phyloP scores from a whole-genome alignment of 495 filamentous ascomycete species.

The Parathielavia appendiculata region DNA sequence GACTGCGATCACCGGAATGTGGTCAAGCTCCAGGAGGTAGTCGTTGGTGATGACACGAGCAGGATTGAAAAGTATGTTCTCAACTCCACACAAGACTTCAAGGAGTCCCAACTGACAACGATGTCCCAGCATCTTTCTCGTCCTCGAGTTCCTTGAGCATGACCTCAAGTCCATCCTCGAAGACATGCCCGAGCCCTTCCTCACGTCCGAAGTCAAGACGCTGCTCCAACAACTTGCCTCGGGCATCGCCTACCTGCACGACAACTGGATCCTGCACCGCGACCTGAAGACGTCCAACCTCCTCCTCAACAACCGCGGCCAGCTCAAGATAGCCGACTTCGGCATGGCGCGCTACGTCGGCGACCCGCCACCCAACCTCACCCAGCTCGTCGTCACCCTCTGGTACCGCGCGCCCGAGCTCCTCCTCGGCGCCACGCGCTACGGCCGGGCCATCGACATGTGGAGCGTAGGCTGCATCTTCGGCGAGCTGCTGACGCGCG shows the following conservation, averaged over 20 bases:
- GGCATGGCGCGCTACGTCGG: constrained; percentile 92
- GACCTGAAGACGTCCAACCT: constrained; percentile 97
- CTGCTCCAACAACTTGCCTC: constrained; percentile 76
- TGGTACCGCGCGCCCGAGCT: constrained; percentile 96
- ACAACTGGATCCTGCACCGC: constrained; percentile 89
- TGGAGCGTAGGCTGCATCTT: constrained; percentile 98
- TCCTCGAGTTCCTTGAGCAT: constrained; percentile 98
- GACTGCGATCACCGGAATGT: constrained; percentile 64
- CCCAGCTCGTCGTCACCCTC: constrained; percentile 90
- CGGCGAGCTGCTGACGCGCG: constrained; percentile 79
- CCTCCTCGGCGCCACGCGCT: constrained; percentile 72
- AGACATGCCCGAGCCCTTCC: constrained; percentile 90
- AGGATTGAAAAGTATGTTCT: constrained; percentile 64
- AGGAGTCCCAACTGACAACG: background rate
- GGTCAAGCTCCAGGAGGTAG: constrained; percentile 76
- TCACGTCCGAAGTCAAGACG: constrained; percentile 88
- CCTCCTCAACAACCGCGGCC: constrained; percentile 89
- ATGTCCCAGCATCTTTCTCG: constrained; percentile 70
- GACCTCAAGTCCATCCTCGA: constrained; percentile 92
- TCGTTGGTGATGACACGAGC: constrained; percentile 62
- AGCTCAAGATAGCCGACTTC: constrained; percentile 95
- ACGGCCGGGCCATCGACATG: constrained; percentile 78
- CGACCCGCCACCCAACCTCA: constrained; percentile 73
- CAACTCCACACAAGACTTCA: background rate
- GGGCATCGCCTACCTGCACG: constrained; percentile 81